These are phyloP conservation scores for Tricholoma sp. DNA, from an alignment of 768 basidiomycete genomes.

Conservation along the genomic window DNA sequence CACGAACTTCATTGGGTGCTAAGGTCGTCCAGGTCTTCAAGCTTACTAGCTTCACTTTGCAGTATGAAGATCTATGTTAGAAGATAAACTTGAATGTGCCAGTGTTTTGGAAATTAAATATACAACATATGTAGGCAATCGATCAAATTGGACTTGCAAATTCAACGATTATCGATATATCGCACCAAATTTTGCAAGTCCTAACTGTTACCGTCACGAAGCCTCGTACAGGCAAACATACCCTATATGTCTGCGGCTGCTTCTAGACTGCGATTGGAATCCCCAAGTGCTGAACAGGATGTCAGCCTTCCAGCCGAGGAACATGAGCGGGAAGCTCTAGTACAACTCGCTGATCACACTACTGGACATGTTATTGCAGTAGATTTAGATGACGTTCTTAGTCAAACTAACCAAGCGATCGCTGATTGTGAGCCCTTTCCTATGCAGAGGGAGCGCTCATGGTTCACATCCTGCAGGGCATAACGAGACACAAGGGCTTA, in stretches of 20 bases:
- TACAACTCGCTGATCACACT: constrained; percentile 13
- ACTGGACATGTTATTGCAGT: constrained; percentile 47
- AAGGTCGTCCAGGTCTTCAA: too few species aligned
- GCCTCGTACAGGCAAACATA: background rate
- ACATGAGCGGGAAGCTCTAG: constrained; percentile 23
- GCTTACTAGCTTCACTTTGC: too few species aligned
- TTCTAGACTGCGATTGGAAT: constrained; percentile 17
- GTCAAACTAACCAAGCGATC: constrained; percentile 54
- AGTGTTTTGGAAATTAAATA: too few species aligned
- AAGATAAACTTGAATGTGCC: too few species aligned
- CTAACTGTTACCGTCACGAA: background rate
- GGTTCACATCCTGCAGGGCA: constrained; percentile 45
- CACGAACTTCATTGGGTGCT: too few species aligned
- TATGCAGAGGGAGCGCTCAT: background rate
- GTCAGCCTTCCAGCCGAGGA: constrained; percentile 4
- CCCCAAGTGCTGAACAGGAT: constrained; percentile 3
- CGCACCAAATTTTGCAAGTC: too few species aligned
- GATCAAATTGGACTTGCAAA: too few species aligned
- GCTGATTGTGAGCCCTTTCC: constrained; percentile 44
- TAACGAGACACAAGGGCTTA: constrained; percentile 44
- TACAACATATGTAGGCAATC: too few species aligned
- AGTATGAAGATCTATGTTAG: too few species aligned
- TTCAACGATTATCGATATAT: too few species aligned
- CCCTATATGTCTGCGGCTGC: constrained; percentile 25
- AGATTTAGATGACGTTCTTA: constrained; percentile 66